Percentiles rank a stretch among this genome's conserved stretches.
These are phyloP conservation scores for Pseudogymnoascus sp. DNA, from an alignment of 2,329 filamentous ascomycete species.

Conservation along the genomic window DNA sequence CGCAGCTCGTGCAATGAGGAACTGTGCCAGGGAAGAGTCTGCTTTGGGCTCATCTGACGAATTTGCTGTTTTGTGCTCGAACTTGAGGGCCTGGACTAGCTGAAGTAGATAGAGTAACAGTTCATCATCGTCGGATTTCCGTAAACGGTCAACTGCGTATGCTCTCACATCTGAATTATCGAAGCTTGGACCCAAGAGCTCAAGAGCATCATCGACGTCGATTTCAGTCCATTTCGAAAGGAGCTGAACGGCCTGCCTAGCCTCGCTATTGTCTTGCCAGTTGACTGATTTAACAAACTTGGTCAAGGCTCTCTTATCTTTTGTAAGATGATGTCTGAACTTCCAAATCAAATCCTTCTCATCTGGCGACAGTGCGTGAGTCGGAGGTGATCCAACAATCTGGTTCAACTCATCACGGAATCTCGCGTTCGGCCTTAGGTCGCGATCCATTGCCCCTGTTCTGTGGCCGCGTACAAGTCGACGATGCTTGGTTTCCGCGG, in stretches of 20 bases:
- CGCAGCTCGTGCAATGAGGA: constrained; percentile 79
- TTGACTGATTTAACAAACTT: constrained; percentile 98
- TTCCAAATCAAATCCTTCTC: constrained; percentile 98
- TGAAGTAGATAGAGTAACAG: constrained; percentile 85
- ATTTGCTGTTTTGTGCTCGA: constrained; percentile 64
- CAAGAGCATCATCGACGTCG: constrained; percentile 90
- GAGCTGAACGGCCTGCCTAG: constrained; percentile 80
- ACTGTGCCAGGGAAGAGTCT: constrained; percentile 79
- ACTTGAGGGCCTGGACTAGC: constrained; percentile 91
- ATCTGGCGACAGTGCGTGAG: constrained; percentile 75
- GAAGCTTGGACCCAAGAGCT: constrained; percentile 85
- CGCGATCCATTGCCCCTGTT: constrained; percentile 88
- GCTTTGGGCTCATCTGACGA: constrained; percentile 53
- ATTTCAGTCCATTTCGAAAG: constrained; percentile 93
- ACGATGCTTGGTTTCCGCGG: constrained; percentile 89
- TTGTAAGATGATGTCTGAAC: constrained; percentile 86
- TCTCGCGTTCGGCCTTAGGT: constrained; percentile 92
- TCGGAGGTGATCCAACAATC: constrained; percentile 87
- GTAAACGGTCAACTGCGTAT: constrained; percentile 84
- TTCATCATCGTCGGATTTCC: constrained; percentile 88
- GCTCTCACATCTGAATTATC: constrained; percentile 81
- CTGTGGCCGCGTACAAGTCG: constrained; percentile 80
- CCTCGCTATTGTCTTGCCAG: constrained; percentile 79
- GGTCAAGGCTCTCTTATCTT: constrained; percentile 85
- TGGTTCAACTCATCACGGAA: constrained; percentile 87